Evolutionary conservation across 352 stramenopile species (phyloP).

Genomic region (Pythium phragmitis): DNA sequence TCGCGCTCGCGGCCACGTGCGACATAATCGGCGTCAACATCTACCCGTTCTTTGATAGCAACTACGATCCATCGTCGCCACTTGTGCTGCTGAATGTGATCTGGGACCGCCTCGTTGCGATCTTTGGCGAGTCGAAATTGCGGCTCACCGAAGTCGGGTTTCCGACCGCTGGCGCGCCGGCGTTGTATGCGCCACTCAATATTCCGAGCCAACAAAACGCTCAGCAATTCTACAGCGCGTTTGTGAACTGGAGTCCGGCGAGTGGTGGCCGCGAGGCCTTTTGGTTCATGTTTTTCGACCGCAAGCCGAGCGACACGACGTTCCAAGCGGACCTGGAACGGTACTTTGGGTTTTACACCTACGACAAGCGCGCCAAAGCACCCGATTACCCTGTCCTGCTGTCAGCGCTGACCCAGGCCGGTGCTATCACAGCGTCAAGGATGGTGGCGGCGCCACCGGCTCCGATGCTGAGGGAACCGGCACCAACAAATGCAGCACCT

Average conservation of each 20-base stretch:
- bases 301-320: constrained; percentile 44
- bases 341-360: constrained; percentile 79
- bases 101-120: constrained; percentile 53
- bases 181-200: constrained; percentile 38
- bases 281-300: constrained; percentile 86
- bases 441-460: background rate
- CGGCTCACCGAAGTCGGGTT: constrained; percentile 68
- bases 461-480: background rate
- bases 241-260: constrained; percentile 57
- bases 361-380: constrained; percentile 35
- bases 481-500: constrained; percentile 13
- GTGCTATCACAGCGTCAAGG: constrained; percentile 7
- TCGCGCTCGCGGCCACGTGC: constrained; percentile 40
- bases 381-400: constrained; percentile 39
- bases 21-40: constrained; percentile 85
- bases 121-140: constrained; percentile 53
- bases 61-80: constrained; percentile 46
- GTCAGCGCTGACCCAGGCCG: constrained; percentile 7
- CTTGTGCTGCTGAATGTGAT: constrained; percentile 50
- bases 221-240: constrained; percentile 55
- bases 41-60: constrained; percentile 72
- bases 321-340: constrained; percentile 53
- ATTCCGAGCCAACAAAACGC: constrained; percentile 52
- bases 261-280: constrained; percentile 52
- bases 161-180: constrained; percentile 42